phyloP scores from a whole-genome alignment of 2,329 filamentous ascomycete species.

The Pseudogymnoascus sp. region DNA sequence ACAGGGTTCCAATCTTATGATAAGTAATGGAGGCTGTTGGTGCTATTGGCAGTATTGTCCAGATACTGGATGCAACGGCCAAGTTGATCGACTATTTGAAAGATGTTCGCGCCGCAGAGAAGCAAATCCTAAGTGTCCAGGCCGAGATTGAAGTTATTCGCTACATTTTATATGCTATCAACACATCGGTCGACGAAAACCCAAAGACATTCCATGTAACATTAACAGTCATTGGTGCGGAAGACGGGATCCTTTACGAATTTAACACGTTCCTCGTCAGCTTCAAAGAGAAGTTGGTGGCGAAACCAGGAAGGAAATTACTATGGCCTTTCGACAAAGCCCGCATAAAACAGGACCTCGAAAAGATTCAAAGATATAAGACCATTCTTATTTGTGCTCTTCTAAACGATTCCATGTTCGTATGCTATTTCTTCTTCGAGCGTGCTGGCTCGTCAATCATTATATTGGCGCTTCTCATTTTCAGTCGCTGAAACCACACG shows the following conservation, averaged over 20 bases:
- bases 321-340: neutral
- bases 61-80: neutral
- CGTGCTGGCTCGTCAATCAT: neutral
- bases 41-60: neutral
- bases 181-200: neutral
- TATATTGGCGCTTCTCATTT: neutral
- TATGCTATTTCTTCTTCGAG: neutral
- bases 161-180: neutral
- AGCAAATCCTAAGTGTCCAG: neutral
- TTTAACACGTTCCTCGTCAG: neutral
- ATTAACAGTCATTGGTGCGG: neutral
- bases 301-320: conserved; percentile 3
- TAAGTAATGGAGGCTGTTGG: neutral
- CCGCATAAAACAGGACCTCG: neutral
- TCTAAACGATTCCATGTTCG: neutral
- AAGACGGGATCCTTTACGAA: neutral
- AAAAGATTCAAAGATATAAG: conserved; percentile 2
- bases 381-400: neutral
- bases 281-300: neutral
- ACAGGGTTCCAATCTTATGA: neutral
- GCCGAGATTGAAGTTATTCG: neutral
- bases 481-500: neutral
- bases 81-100: conserved; percentile 1
- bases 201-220: neutral
- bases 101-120: neutral